These are phyloP conservation scores for Aurinia saxatilis DNA, from an alignment of 345 rosid genomes.

Conservation along the genomic window DNA sequence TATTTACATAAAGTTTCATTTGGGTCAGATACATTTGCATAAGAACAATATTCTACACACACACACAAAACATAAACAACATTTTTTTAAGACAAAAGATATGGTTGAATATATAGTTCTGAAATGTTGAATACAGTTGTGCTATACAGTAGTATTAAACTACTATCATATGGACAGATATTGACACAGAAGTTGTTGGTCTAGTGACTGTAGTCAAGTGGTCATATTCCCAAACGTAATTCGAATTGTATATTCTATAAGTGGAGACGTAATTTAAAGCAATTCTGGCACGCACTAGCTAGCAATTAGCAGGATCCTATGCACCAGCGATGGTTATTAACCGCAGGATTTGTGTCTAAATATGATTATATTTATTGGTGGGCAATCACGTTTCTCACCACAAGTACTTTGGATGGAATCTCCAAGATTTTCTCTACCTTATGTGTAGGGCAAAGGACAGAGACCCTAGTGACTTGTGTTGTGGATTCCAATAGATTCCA, in stretches of 20 bases:
- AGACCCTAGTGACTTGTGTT: slow-evolving; percentile 12
- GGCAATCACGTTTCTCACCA: slow-evolving; percentile 15
- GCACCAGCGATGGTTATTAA: background rate
- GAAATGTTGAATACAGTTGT: too few relatives aligned
- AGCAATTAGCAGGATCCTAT: slow-evolving; percentile 9
- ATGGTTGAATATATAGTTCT: too few relatives aligned
- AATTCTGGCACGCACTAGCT: slow-evolving; percentile 1
- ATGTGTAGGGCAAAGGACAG: slow-evolving; percentile 9
- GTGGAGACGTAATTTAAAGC: background rate
- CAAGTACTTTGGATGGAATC: slow-evolving; percentile 12
- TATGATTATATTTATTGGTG: background rate
- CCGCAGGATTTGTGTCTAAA: slow-evolving; percentile 3
- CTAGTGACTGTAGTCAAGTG: background rate
- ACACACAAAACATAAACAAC: too few relatives aligned
- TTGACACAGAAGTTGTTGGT: too few relatives aligned
- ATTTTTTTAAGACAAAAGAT: too few relatives aligned
- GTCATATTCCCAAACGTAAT: background rate
- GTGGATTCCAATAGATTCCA: slow-evolving; percentile 31
- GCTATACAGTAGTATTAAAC: too few relatives aligned
- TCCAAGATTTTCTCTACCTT: slow-evolving; percentile 13
- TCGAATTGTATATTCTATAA: background rate
- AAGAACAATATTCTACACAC: too few relatives aligned
- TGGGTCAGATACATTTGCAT: background rate
- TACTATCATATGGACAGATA: too few relatives aligned
- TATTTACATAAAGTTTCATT: too few relatives aligned